Percentiles rank a stretch among this genome's conserved stretches.
Conservation (phyloP, 768 basidiomycete species). For the Lactarius sanguifluus region DNA sequence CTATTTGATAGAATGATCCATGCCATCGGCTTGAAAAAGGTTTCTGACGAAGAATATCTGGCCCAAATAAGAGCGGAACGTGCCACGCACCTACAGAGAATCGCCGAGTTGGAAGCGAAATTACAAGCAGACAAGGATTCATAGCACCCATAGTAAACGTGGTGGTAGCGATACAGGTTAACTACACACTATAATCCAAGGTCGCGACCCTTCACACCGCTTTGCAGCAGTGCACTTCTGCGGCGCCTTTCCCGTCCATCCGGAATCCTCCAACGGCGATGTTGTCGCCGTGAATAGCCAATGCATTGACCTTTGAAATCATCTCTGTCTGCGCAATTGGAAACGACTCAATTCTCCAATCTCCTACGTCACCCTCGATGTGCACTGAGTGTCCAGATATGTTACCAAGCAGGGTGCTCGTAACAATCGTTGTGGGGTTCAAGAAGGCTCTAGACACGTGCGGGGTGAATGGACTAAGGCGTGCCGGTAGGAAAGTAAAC, state of each 20-base stretch:
- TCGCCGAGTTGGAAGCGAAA: slow-evolving; percentile 53
- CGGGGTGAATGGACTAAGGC: neutral
- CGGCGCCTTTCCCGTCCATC: slow-evolving; percentile 55
- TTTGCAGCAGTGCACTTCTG: slow-evolving; percentile 33
- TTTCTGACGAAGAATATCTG: slow-evolving; percentile 77
- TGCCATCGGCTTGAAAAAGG: slow-evolving; percentile 49
- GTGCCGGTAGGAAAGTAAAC: slow-evolving; percentile 29
- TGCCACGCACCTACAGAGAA: slow-evolving; percentile 52
- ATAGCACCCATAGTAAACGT: slow-evolving; percentile 29
- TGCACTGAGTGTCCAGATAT: slow-evolving; percentile 51
- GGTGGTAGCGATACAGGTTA: neutral
- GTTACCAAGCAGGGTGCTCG: slow-evolving; percentile 62
- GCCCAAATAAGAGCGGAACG: slow-evolving; percentile 56
- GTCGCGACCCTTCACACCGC: slow-evolving; percentile 1
- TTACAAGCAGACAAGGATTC: slow-evolving; percentile 40
- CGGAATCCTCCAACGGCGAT: slow-evolving; percentile 64
- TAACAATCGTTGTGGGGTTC: slow-evolving; percentile 45
- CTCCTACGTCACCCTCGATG: slow-evolving; percentile 40
- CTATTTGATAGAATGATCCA: slow-evolving; percentile 44
- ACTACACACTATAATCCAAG: neutral
- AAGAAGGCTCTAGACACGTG: slow-evolving; percentile 37
- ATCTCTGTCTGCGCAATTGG: slow-evolving; percentile 47
- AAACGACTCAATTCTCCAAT: slow-evolving; percentile 42
- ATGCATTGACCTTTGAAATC: slow-evolving; percentile 64
- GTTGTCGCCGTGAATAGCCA: slow-evolving; percentile 48